Evolutionary conservation across 148 eudicot genomes (phyloP).

Genomic region (Camellia lanceoleosa): DNA sequence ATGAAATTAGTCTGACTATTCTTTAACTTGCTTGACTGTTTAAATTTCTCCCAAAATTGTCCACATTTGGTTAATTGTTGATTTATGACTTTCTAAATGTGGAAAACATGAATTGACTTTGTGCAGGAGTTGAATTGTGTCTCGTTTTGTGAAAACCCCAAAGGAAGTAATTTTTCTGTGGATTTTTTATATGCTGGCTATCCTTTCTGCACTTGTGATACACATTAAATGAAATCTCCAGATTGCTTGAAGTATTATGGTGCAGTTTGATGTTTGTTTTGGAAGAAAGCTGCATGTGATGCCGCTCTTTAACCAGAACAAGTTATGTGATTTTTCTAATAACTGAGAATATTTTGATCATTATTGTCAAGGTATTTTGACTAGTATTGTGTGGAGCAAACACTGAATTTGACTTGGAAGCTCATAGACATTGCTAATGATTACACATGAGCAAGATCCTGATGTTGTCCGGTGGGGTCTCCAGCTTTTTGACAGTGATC

Average conservation of each 20-base stretch:
- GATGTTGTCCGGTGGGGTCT: conserved; percentile 71
- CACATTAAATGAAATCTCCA: background rate
- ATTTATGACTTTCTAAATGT: background rate
- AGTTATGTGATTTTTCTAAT: background rate
- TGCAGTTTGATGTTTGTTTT: background rate
- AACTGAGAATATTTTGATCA: background rate
- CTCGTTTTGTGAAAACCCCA: background rate
- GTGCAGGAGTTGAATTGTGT: background rate
- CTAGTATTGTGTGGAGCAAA: conserved; percentile 9
- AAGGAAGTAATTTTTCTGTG: background rate
- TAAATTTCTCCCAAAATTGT: background rate
- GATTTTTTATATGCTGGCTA: background rate
- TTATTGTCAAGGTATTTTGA: conserved; percentile 7
- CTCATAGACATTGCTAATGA: conserved; percentile 29
- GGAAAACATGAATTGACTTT: background rate
- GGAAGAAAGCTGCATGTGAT: background rate
- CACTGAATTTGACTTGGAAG: conserved; percentile 2
- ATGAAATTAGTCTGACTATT: background rate
- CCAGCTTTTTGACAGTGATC: conserved; percentile 54
- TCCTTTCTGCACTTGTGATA: background rate
- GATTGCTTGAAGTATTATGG: background rate
- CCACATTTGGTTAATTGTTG: background rate
- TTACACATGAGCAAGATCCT: conserved; percentile 62
- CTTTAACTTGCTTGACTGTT: background rate
- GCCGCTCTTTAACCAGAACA: conserved; percentile 3